Evolutionary conservation across 257 asterid species (phyloP), one percentile per base, ranked within the genome.

Genomic region (Prunella vulgaris): DNA sequence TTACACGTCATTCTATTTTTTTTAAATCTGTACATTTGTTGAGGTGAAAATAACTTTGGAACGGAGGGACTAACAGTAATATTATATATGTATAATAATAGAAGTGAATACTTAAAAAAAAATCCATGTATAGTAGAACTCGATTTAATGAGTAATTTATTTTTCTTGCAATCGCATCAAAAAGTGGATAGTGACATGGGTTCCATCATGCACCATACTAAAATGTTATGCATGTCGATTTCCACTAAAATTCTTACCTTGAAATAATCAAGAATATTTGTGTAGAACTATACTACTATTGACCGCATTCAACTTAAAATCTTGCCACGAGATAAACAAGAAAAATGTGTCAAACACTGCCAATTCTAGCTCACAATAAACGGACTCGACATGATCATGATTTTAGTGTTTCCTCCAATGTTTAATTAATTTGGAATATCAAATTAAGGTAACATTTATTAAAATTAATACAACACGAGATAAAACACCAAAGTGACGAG

Each of bases 181-280:
- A 25, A 74, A 68, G 83, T 81, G 84, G 85, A 40, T 24, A 66
- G 56, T 83, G 89, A 85, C 80, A 64, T 37, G 71, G 79, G 64
- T 21, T 59, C 74, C 77, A 81, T 74, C 17, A 57, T 70, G 1
- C 17, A 63, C 10, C 1, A 18, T 25, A 35, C n/a, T 54, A 35
- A 63, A 60, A 61, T 54, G 70, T 30, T 49, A 1, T 64, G 49
- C 53, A 46, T 65, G 27, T 80, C 65, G 81, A 66, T 69, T 71
- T 56, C 81, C 87, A 83, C 79, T 59, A 22, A 74, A 46, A 48
- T 10, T 7, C 17, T 53, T 54, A n/a, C 63, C 18, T 46, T n/a
- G n/a, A n/a, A 42, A 24, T 27, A 20, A 28, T 49, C 14, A 49
- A 12, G n/a, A 46, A n/a, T 3, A 14, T 25, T 0, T 4, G n/a